Evolutionary conservation across 2,329 filamentous ascomycete genomes (phyloP).

Genomic region (Trichoderma sp.): DNA sequence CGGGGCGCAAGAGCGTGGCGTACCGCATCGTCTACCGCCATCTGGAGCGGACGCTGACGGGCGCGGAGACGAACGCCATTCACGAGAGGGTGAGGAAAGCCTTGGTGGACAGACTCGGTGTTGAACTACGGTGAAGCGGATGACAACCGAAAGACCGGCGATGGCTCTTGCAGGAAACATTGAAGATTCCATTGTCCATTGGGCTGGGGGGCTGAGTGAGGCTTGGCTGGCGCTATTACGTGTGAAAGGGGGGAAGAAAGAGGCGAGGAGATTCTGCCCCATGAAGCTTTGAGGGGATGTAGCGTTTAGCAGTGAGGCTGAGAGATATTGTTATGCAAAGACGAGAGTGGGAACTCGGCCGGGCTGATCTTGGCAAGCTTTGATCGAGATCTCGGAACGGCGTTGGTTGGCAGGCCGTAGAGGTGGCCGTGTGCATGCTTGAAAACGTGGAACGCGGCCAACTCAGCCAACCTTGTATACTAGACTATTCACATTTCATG

Average conservation of each 20-base stretch:
- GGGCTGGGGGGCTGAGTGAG: slow-evolving; percentile 3
- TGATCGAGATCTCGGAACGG: slow-evolving; percentile 13
- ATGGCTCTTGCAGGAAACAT: not conserved
- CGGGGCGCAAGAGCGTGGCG: slow-evolving; percentile 77
- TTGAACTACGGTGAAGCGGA: slow-evolving; percentile 53
- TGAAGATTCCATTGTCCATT: not conserved
- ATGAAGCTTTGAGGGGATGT: not conserved
- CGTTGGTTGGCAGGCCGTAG: not conserved
- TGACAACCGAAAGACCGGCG: not conserved
- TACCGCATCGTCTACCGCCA: slow-evolving; percentile 94
- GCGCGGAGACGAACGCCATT: slow-evolving; percentile 72
- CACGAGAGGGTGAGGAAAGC: slow-evolving; percentile 66
- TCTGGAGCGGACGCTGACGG: slow-evolving; percentile 85
- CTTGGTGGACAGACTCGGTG: slow-evolving; percentile 69
- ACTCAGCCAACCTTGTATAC: not conserved
- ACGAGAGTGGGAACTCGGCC: not conserved
- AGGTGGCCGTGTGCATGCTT: not conserved
- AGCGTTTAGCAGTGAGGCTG: not conserved
- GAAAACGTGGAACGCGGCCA: not conserved
- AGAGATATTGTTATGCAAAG: not conserved
- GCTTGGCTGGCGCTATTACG: slow-evolving; percentile 9
- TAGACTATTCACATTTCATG: not conserved
- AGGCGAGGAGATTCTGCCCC: not conserved
- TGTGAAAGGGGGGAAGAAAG: not conserved
- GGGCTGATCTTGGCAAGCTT: slow-evolving; percentile 8